These are phyloP conservation scores for Chrysosporium keratinophilum DNA, from an alignment of 2,329 filamentous ascomycete species.

Conservation along the genomic window DNA sequence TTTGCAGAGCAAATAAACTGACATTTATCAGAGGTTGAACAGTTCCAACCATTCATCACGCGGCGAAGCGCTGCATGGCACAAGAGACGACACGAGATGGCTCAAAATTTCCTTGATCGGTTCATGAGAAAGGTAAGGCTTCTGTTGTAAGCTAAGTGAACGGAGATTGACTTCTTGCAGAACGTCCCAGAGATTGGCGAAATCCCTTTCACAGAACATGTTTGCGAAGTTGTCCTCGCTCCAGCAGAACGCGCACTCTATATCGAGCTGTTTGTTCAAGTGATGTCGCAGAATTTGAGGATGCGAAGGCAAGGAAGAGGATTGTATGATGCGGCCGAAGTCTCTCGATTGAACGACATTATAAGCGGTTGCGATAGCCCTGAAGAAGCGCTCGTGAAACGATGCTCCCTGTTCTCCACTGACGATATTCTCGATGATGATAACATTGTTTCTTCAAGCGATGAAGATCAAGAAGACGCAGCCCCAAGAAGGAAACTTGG, in stretches of 20 bases:
- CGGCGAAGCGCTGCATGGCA: constrained; percentile 45
- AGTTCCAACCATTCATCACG: constrained; percentile 45
- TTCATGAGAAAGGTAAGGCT: constrained; percentile 40
- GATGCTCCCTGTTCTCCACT: constrained; percentile 29
- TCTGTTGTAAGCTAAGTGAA: not conserved
- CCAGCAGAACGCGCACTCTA: constrained; percentile 45
- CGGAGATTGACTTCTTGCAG: constrained; percentile 15
- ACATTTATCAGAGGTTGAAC: constrained; percentile 38
- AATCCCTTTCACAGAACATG: constrained; percentile 37
- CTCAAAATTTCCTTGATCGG: constrained; percentile 46
- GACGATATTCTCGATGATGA: not conserved
- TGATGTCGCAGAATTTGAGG: constrained; percentile 44
- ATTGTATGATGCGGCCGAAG: constrained; percentile 22
- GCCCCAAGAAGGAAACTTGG: constrained; percentile 16
- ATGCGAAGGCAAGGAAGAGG: constrained; percentile 21
- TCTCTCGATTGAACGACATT: constrained; percentile 37
- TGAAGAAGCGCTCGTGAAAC: constrained; percentile 46
- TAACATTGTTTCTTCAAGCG: constrained; percentile 13
- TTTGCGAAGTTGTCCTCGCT: constrained; percentile 37
- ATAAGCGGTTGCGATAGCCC: constrained; percentile 38
- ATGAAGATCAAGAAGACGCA: constrained; percentile 14
- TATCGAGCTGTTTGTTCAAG: constrained; percentile 44
- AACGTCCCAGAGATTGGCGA: constrained; percentile 38
- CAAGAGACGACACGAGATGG: constrained; percentile 39
- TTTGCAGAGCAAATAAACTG: constrained; percentile 15